Evolutionary conservation across 2,329 filamentous ascomycete species (phyloP), one percentile per base, ranked within the genome.

Genomic region (Knoxdaviesia proteae): DNA sequence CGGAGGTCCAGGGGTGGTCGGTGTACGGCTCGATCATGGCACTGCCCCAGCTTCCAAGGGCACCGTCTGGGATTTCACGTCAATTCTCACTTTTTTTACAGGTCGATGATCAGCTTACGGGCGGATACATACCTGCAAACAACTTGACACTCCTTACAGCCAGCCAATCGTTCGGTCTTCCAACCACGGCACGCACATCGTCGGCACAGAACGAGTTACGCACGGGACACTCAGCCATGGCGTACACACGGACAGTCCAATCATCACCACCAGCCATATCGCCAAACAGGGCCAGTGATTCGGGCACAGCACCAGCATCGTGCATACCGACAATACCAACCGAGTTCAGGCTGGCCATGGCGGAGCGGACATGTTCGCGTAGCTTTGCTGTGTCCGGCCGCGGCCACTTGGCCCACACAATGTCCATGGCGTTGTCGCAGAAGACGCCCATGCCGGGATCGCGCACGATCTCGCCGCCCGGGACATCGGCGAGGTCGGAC

Each of bases 401-500:
- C 2, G 76, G 75, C 61, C 73, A 77, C 11, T 70, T 50, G 2
- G 61, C 57, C 44, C 64, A 60, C 34, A 80, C 64, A 41, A 77
- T 55, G 38, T 77, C 71, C 68, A 81, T 80, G 30, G 77, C 77
- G 51, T 81, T 81, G 55, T 83, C 77, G 52, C 78, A 83, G 49
- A 82, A 81, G 7, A 82, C 76, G 37, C 78, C 77, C 50, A 68
- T 63, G 0, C 74, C 74, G 0, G 77, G 76, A 4, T 71, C 58
- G 32, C 67, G 63, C 9, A 77, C 55, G 7, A 80, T 67, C 46
- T 80, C 74, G 2, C 78, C 78, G 7, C 77, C 77, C 1, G 74
- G 72, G 5, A 71, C 54, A 44, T 69, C 64, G 2, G 65, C 60
- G 31, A 69, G 48, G 6, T 68, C 62, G 1, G 58, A 50, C 0